Evolutionary conservation across 2,329 filamentous ascomycete genomes (phyloP).

Genomic region (Alternaria sp.): DNA sequence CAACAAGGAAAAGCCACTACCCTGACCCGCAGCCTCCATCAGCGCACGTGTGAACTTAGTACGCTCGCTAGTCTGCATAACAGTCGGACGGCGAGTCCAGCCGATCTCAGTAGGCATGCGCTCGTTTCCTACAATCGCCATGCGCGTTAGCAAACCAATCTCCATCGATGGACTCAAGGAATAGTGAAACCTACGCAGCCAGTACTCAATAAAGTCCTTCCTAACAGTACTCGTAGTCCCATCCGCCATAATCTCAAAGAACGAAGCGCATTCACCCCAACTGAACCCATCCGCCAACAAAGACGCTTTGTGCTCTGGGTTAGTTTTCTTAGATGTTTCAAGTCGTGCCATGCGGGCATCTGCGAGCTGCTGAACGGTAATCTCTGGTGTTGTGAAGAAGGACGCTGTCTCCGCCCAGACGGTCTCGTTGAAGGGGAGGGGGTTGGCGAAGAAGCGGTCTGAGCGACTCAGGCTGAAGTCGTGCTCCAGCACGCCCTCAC

Average conservation of each 20-base stretch:
- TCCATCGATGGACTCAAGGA: too few species aligned
- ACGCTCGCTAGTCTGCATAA: conserved; percentile 13
- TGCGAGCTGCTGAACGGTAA: conserved; percentile 4
- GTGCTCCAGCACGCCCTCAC: conserved; percentile 9
- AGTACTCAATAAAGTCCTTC: conserved; percentile 15
- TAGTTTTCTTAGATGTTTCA: conserved; percentile 5
- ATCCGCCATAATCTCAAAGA: conserved; percentile 16
- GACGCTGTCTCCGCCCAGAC: conserved; percentile 10
- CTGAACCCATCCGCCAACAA: conserved; percentile 8
- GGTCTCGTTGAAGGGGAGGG: conserved; percentile 12
- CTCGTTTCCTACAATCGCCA: conserved; percentile 5
- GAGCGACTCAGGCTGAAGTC: conserved; percentile 13
- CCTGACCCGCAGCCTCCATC: conserved; percentile 12
- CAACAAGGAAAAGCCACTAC: not conserved
- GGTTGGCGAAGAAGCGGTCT: conserved; percentile 9
- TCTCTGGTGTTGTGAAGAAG: conserved; percentile 5
- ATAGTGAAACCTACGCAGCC: conserved; percentile 12
- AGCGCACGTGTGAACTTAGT: conserved; percentile 9
- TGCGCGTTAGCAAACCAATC: too few species aligned
- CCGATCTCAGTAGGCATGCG: conserved; percentile 12
- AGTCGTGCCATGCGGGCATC: conserved; percentile 2
- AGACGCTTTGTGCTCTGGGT: conserved; percentile 9
- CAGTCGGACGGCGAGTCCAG: conserved; percentile 11
- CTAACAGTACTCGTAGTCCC: conserved; percentile 8
- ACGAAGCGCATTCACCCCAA: conserved; percentile 12